Base-by-base conservation (phyloP, 371 early-diverging fungal genomes). In the Blakeslea trispora region DNA sequence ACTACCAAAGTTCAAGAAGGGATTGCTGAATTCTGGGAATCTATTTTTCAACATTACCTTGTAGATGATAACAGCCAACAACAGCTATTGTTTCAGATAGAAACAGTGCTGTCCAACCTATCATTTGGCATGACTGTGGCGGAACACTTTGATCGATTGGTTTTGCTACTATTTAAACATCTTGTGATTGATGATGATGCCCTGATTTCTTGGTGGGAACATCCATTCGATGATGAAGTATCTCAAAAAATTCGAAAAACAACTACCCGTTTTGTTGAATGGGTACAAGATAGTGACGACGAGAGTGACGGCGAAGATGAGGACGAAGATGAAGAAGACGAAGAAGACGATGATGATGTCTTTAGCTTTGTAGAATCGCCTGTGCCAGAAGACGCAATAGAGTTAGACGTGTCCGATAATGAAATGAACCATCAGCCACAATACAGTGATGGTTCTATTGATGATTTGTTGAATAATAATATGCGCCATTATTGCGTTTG, bases 101-200 rank as follows among this genome's bases (percentile, higher is more conserved):
- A 79, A 45, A 19, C 35, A 32, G 44, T 22, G 11, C 22, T 53
- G 22, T 22, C 37, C 14, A 42, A 42, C 7, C 40, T 8, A 8
- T 50, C 53, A 10, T 46, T 23, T 10, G 21, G 19, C 0, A 7
- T 8, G 4, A 40, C 49, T 18, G 47, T 73, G 10, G 64, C 54
- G 2, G 60, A 68, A 4, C 61, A 75, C 24, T 76, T 69, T 50
- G 70, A 76, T 39, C 64, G 69, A 4, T 35, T 79, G 5, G 49
- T 79, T 3, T 31, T 79, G 9, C 63, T 72, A 63, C 55, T 79
- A 1, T 74, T 68, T 53, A 74, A 74, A 35, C 68, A 74, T 45
- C 67, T 75, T 39, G 71, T 79, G 19, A 55, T 79, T 5, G 69
- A 74, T 46, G 68, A 61, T 14, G 79, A 79, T 23, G 76, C 74